Conservation (phyloP, 306 rosid genomes). For the Oxytropis ochrocephala region DNA sequence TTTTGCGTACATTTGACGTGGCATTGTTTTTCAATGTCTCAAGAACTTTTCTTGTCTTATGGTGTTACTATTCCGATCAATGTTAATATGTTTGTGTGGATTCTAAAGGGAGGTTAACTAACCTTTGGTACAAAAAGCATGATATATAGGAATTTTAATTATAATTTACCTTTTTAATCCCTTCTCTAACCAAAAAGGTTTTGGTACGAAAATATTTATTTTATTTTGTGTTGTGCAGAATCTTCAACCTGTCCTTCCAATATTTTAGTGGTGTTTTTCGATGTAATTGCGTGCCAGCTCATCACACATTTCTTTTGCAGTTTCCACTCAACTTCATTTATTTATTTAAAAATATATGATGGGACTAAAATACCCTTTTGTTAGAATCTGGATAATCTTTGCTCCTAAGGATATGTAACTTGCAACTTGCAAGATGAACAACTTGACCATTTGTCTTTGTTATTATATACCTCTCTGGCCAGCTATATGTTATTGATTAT, state of each 20-base stretch:
- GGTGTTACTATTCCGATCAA: neutral
- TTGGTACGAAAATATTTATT: neutral
- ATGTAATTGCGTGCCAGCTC: slow-evolving; percentile 31
- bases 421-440: neutral
- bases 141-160: neutral
- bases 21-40: neutral
- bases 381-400: too few species aligned
- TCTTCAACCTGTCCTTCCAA: slow-evolving; percentile 21
- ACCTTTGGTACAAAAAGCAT: neutral
- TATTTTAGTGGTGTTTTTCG: slow-evolving; percentile 13
- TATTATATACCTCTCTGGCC: neutral
- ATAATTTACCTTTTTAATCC: neutral
- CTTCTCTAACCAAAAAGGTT: neutral
- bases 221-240: slow-evolving; percentile 2
- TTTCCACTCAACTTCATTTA: slow-evolving; percentile 12
- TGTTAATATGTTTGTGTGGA: neutral
- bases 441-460: neutral
- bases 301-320: slow-evolving; percentile 19
- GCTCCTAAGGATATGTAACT: neutral
- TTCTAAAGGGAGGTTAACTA: neutral
- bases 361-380: slow-evolving; percentile 9
- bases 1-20: neutral
- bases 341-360: neutral
- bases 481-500: too few species aligned
- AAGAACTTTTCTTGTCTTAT: neutral